phyloP scores from a whole-genome alignment of 2,329 filamentous ascomycete species.

The Talaromyces albobiverticillius region DNA sequence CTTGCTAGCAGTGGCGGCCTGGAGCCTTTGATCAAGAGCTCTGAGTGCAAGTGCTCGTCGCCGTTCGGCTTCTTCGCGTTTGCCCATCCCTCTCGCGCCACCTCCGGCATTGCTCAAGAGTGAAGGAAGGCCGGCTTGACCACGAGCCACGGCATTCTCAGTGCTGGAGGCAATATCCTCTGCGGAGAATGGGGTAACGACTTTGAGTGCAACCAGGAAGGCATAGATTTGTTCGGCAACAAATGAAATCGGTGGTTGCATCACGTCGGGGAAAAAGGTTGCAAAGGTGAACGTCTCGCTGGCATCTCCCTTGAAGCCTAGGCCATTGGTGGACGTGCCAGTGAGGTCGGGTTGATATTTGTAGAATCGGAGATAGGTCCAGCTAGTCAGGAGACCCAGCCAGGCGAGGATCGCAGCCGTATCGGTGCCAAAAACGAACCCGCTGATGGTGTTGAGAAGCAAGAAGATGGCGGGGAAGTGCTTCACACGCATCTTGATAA shows the following conservation, averaged over 20 bases:
- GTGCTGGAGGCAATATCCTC: slow-evolving; percentile 74
- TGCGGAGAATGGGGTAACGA: slow-evolving; percentile 82
- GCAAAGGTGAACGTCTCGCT: slow-evolving; percentile 96
- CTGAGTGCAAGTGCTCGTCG: slow-evolving; percentile 85
- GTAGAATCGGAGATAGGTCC: slow-evolving; percentile 96
- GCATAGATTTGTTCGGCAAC: slow-evolving; percentile 74
- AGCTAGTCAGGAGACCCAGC: slow-evolving; percentile 81
- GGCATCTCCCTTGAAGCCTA: slow-evolving; percentile 76
- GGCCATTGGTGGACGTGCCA: slow-evolving; percentile 52
- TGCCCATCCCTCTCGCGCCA: slow-evolving; percentile 53
- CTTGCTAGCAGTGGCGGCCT: slow-evolving; percentile 68
- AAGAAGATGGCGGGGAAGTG: slow-evolving; percentile 75
- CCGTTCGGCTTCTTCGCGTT: slow-evolving; percentile 87
- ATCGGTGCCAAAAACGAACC: slow-evolving; percentile 63
- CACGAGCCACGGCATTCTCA: slow-evolving; percentile 65
- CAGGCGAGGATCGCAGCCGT: slow-evolving; percentile 76
- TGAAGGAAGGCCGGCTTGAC: slow-evolving; percentile 59
- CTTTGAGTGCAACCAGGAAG: slow-evolving; percentile 67
- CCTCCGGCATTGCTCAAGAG: slow-evolving; percentile 51
- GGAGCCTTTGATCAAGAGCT: slow-evolving; percentile 85
- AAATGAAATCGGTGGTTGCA: slow-evolving; percentile 73
- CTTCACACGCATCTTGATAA: slow-evolving; percentile 84
- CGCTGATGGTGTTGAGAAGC: slow-evolving; percentile 66
- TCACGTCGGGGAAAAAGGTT: slow-evolving; percentile 85
- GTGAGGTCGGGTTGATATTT: slow-evolving; percentile 62